Evolutionary conservation across 495 filamentous ascomycete genomes (phyloP), one percentile per base, ranked within the genome.

Genomic region (Penicillium simplicissimum): DNA sequence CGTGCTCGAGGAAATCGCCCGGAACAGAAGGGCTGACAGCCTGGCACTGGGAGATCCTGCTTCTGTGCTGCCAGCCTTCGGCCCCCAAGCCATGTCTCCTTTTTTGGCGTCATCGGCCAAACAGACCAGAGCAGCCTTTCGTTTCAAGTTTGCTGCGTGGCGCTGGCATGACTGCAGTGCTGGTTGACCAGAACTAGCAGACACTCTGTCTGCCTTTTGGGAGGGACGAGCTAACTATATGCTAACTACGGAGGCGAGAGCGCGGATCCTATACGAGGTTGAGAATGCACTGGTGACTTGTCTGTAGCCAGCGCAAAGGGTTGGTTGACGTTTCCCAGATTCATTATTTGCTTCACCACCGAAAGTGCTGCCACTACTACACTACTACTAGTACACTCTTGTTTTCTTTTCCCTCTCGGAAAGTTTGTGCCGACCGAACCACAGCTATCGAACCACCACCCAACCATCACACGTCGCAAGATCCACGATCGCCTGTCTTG

Each of bases 401-500:
- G 13, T 23, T 28, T 21, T 36, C 4, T 35, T n/a, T 11, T 19
- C 14, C 11, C 15, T 25, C 6, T 35, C 51, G 51, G 51, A 14
- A 34, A 53, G 28, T 36, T n/a, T 10, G 51, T 53, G 28, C 31
- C 51, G 51, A 53, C 7, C 10, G 31, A 14, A 53, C 33, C n/a
- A 17, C 23, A 13, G 2, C 17, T 10, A 23, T 15, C 37, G 14
- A n/a, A 48, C 45, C 17, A 33, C 8, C 11, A 31, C 13, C 23
- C 23, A 52, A 31, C 25, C 23, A 52, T 8, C 25, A 5, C 52
- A 45, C 6, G 5, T 9, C 23, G 23, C 45, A 49, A 25, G 55
- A 57, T 43, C 55, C 55, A 34, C 40, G 56, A 58, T 58, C 56
- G 31, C 56, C 34, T 17, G 15, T 45, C 55, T 57, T 34, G 55